Evolutionary conservation across 2,329 filamentous ascomycete species (phyloP), one percentile per base, ranked within the genome.

Genomic region (Ophiostoma angusticollis): DNA sequence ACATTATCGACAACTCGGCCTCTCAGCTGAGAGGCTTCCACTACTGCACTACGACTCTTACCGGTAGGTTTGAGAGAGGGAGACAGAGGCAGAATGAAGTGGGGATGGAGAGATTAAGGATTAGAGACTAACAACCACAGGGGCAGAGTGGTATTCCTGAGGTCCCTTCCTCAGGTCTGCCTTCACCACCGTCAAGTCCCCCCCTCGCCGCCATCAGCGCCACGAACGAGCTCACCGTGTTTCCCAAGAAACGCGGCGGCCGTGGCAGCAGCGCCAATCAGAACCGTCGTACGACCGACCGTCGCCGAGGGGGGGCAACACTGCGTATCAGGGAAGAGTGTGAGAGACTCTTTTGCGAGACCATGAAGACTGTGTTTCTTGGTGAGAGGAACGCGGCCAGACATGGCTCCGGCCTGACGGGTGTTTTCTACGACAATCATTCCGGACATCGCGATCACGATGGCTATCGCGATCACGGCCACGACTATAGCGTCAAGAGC

Each of bases 331-430:
- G 82, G 84, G 86, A 82, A 86, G 86, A 94, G 84, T 93, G 87
- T 94, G 87, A 94, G 86, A 95, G 87, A 74, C 89, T 94, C 80
- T 93, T 94, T 77, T 94, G 87, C 69, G 85, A 89, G 80, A 80
- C 79, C 74, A 84, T 94, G 78, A 82, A 76, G 68, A 69, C 79
- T 69, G 81, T 84, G 70, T 94, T 95, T 78, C 83, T 81, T 73
- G 87, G 84, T 93, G 86, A 93, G 85, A 78, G 80, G 82, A 78
- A 78, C 66, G 62, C 67, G 71, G 73, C 65, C 61, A 65, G 67
- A 69, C 72, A 78, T 76, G 80, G 76, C 80, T 89, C 84, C 76
- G 75, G 81, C 76, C 80, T 81, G 74, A 78, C 82, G 77, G 79
- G 76, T 89, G 76, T 78, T 77, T 58, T 60, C 65, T 16, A 21